These are phyloP conservation scores for Hypomyces perniciosus DNA, from an alignment of 2,329 filamentous ascomycete genomes.

Conservation along the genomic window DNA sequence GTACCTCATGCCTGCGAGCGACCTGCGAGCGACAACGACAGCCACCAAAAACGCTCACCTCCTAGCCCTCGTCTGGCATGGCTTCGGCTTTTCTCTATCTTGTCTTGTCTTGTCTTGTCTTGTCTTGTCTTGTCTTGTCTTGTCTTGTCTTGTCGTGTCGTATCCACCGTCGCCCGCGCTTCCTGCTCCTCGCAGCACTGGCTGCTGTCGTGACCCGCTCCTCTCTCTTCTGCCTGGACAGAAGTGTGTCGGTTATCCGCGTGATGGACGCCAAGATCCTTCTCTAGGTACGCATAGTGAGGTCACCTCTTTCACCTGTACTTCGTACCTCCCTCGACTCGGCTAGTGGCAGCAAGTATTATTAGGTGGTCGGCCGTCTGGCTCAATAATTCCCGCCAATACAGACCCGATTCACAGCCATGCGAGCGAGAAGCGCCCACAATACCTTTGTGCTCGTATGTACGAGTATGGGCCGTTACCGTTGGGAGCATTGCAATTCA, in stretches of 20 bases:
- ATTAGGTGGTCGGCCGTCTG: background rate
- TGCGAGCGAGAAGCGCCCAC: background rate
- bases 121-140: no score
- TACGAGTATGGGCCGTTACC: background rate
- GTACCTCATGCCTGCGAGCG: background rate
- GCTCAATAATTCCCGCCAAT: conserved; percentile 1
- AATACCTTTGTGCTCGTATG: background rate
- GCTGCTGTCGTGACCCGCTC: conserved; percentile 5
- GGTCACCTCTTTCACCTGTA: conserved; percentile 9
- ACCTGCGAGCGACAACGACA: background rate
- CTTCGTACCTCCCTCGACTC: conserved; percentile 1
- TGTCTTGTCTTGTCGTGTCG: background rate
- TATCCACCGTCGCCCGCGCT: background rate
- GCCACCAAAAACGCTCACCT: background rate
- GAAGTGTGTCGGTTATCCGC: conserved; percentile 2
- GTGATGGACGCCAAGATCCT: conserved; percentile 3
- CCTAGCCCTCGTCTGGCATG: background rate
- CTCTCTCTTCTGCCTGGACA: background rate
- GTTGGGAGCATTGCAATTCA: background rate
- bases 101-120: background rate
- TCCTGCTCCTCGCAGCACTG: background rate
- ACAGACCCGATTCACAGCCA: background rate
- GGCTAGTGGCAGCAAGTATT: conserved; percentile 2
- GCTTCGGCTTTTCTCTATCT: background rate
- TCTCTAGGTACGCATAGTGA: conserved; percentile 5